A percentile compares a stretch with the other conserved stretches of the same genome.
Conservation (phyloP, 306 rosid species). For the Oemleria cerasiformis region DNA sequence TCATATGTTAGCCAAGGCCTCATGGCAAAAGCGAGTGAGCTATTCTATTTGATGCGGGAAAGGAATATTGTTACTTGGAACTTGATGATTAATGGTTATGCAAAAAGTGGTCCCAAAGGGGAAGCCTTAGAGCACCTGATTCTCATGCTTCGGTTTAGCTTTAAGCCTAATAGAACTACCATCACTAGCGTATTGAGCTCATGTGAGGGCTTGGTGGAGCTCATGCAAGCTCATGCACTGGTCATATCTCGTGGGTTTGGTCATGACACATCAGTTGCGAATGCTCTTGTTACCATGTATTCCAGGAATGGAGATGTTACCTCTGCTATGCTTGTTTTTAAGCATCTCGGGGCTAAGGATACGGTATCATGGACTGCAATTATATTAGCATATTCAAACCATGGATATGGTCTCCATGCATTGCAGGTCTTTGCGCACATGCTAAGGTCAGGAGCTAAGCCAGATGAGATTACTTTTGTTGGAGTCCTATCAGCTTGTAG, state of each 20-base stretch:
- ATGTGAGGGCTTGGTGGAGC: constrained; percentile 40
- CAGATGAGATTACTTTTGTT: constrained; percentile 41
- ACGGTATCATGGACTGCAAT: constrained; percentile 47
- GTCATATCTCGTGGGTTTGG: constrained; percentile 37
- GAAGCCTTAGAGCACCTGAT: constrained; percentile 36
- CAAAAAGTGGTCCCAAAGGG: constrained; percentile 21
- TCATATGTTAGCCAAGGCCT: constrained; percentile 35
- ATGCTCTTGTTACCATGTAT: constrained; percentile 41
- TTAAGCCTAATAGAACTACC: constrained; percentile 37
- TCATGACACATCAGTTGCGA: constrained; percentile 32
- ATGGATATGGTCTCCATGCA: constrained; percentile 46
- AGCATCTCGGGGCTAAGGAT: constrained; percentile 35
- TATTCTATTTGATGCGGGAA: constrained; percentile 41
- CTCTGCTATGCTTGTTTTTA: constrained; percentile 37
- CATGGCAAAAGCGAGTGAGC: constrained; percentile 35
- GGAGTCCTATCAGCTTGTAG: constrained; percentile 50
- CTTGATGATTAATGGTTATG: constrained; percentile 36
- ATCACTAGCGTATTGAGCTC: constrained; percentile 33
- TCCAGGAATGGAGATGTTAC: constrained; percentile 46
- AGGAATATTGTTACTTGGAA: constrained; percentile 44
- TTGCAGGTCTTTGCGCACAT: constrained; percentile 38
- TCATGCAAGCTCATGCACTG: constrained; percentile 41
- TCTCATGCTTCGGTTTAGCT: constrained; percentile 37
- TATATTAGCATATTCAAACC: constrained; percentile 39
- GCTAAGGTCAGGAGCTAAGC: constrained; percentile 35